Percentiles rank a stretch among this genome's conserved stretches.
Conservation (phyloP, 768 basidiomycete species). For the Trametopsis cervina region DNA sequence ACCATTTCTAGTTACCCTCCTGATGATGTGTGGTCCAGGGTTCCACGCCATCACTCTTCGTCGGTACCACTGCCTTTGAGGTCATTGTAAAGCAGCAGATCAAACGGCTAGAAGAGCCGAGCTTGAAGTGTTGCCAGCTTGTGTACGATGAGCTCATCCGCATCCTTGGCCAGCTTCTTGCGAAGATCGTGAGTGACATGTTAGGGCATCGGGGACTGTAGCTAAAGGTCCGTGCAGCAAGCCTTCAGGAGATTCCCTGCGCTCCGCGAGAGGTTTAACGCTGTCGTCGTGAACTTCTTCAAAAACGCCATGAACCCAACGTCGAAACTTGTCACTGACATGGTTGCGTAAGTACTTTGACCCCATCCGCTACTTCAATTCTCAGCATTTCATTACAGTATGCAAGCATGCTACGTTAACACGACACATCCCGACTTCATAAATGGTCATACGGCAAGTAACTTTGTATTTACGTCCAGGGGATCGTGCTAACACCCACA, state of each 20-base stretch:
- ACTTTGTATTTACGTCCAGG: neutral
- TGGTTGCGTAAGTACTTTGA: constrained; percentile 67
- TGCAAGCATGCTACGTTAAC: constrained; percentile 99
- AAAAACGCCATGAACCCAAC: constrained; percentile 92
- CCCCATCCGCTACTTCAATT: neutral
- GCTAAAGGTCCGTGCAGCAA: constrained; percentile 46
- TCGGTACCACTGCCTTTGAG: constrained; percentile 95
- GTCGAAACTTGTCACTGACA: constrained; percentile 87
- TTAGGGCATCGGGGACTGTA: neutral
- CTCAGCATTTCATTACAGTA: constrained; percentile 36
- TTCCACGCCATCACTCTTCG: constrained; percentile 93
- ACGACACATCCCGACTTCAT: constrained; percentile 99
- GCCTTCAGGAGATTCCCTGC: constrained; percentile 95
- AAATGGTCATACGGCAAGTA: constrained; percentile 77
- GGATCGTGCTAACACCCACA: no score
- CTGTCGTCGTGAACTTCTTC: constrained; percentile 95
- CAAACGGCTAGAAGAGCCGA: constrained; percentile 90
- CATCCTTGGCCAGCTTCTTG: constrained; percentile 86
- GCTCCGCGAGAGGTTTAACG: constrained; percentile 93
- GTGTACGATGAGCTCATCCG: constrained; percentile 98
- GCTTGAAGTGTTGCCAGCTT: constrained; percentile 88
- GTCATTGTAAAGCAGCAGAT: constrained; percentile 99
- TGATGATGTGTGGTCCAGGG: constrained; percentile 43
- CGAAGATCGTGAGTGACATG: constrained; percentile 65
- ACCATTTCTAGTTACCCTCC: neutral